These are phyloP conservation scores for Diaporthe citri DNA, from an alignment of 2,329 filamentous ascomycete species.

Conservation along the genomic window DNA sequence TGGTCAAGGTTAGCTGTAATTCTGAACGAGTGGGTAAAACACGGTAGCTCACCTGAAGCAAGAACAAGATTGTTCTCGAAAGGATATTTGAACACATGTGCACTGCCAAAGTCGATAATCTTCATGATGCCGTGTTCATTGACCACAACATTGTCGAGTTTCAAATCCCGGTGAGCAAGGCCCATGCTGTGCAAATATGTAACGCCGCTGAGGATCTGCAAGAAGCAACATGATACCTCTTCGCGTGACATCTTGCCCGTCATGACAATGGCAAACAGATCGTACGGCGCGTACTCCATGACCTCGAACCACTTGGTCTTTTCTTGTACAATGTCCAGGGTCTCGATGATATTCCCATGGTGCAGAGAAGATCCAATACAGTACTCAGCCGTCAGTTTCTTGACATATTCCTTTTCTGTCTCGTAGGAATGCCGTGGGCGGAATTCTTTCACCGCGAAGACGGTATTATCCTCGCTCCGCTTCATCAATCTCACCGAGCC, in stretches of 20 bases:
- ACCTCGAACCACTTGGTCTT: constrained; percentile 97
- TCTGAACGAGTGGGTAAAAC: not conserved
- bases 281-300: constrained; percentile 97
- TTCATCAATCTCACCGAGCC: constrained; percentile 96
- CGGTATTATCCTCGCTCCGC: constrained; percentile 89
- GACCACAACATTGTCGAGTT: constrained; percentile 97
- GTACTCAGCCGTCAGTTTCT: constrained; percentile 98
- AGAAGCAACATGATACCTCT: constrained; percentile 89
- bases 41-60: constrained; percentile 75
- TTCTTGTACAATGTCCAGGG: constrained; percentile 95
- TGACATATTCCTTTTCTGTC: constrained; percentile 94
- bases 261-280: constrained; percentile 99
- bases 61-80: constrained; percentile 91
- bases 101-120: constrained; percentile 98
- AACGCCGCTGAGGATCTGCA: constrained; percentile 95
- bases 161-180: constrained; percentile 92
- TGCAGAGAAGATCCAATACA: constrained; percentile 97
- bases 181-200: constrained; percentile 96
- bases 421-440: constrained; percentile 92
- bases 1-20: constrained; percentile 36
- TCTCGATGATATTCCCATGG: constrained; percentile 98
- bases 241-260: constrained; percentile 96
- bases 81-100: constrained; percentile 96
- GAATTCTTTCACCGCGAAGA: constrained; percentile 98
- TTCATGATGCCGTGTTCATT: constrained; percentile 99